phyloP scores from a whole-genome alignment of 2,329 filamentous ascomycete genomes.

The Paecilomyces fulvus region DNA sequence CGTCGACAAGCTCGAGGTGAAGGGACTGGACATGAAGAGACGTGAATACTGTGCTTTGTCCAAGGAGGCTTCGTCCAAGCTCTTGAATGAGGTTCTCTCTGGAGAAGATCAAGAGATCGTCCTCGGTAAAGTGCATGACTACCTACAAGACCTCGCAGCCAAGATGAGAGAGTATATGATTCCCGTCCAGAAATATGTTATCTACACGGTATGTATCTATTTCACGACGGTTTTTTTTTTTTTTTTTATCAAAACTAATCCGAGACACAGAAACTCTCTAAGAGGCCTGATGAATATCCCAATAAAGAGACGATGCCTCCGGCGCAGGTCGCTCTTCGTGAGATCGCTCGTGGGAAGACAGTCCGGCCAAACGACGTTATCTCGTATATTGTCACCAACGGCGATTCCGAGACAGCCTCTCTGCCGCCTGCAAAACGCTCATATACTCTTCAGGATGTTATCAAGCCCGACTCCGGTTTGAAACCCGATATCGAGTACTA shows the following conservation, averaged over 20 bases:
- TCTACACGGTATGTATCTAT: conserved; percentile 58
- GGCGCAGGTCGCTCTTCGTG: conserved; percentile 86
- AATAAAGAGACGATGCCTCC: conserved; percentile 94
- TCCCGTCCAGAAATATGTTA: conserved; percentile 82
- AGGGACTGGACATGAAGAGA: conserved; percentile 95
- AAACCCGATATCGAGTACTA: conserved; percentile 96
- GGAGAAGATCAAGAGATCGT: conserved; percentile 86
- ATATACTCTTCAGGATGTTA: conserved; percentile 74
- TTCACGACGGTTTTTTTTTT: no score
- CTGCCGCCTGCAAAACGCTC: conserved; percentile 73
- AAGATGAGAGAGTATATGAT: conserved; percentile 78
- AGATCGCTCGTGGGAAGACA: conserved; percentile 75
- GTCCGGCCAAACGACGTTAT: conserved; percentile 94
- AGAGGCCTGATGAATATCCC: conserved; percentile 85
- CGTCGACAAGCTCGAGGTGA: conserved; percentile 92
- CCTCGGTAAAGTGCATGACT: conserved; percentile 84
- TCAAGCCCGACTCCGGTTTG: conserved; percentile 66
- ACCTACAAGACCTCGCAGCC: conserved; percentile 71
- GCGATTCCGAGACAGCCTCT: conserved; percentile 53
- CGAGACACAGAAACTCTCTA: conserved; percentile 67
- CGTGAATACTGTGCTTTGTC: conserved; percentile 94
- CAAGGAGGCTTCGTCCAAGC: conserved; percentile 83
- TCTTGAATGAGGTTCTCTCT: conserved; percentile 90
- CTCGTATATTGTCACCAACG: conserved; percentile 79
- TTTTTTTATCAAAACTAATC: conserved; percentile 9